Conservation (phyloP, 768 basidiomycete species). For the Coprinellus micaceus region DNA sequence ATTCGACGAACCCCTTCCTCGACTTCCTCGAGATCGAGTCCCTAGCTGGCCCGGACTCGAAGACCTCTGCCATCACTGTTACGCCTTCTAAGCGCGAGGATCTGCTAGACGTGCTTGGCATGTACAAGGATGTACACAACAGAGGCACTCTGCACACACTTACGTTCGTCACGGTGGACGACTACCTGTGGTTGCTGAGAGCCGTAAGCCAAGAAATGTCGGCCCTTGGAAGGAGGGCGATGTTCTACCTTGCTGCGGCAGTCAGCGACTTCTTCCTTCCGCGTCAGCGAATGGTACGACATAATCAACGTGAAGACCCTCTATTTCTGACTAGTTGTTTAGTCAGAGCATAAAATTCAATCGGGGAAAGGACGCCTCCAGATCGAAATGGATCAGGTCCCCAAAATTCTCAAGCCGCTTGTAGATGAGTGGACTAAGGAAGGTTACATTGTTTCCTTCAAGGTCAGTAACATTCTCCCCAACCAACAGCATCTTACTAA, state of each 20-base stretch:
- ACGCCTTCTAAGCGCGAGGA: constrained; percentile 58
- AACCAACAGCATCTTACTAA: neutral
- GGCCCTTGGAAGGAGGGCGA: constrained; percentile 59
- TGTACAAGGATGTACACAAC: constrained; percentile 77
- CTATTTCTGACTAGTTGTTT: neutral
- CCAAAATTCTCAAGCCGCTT: constrained; percentile 90
- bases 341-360: constrained; percentile 99
- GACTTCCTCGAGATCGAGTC: constrained; percentile 81
- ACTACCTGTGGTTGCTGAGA: constrained; percentile 90
- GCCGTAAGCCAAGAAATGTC: constrained; percentile 79
- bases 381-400: constrained; percentile 99
- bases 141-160: constrained; percentile 77
- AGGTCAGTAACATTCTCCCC: constrained; percentile 47
- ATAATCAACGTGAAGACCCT: no score
- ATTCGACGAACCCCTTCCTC: constrained; percentile 96
- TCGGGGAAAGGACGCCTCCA: constrained; percentile 90
- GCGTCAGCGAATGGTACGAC: constrained; percentile 81
- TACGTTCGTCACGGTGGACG: constrained; percentile 91
- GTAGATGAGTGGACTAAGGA: constrained; percentile 91
- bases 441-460: constrained; percentile 95
- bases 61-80: constrained; percentile 57
- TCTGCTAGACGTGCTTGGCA: constrained; percentile 67
- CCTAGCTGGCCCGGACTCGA: constrained; percentile 13
- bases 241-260: constrained; percentile 98
- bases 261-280: constrained; percentile 99